Evolutionary conservation across 257 asterid genomes (phyloP).

Genomic region (Nicotiana noctiflora): DNA sequence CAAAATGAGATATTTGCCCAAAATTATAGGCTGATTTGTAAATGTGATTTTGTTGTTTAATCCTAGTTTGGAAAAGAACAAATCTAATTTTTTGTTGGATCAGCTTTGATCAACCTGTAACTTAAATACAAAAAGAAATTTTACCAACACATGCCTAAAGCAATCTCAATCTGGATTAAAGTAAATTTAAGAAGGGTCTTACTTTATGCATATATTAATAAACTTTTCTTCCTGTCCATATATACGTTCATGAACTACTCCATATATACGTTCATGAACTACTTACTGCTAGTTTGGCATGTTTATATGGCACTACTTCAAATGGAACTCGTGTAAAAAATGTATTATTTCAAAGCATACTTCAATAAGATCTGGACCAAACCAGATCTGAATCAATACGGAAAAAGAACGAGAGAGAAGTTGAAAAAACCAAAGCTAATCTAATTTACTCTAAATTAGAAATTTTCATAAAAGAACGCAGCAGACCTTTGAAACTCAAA

Average conservation of each 20-base stretch:
- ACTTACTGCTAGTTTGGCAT: not conserved
- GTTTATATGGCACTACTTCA: not conserved
- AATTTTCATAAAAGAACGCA: not conserved
- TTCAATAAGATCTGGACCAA: not conserved
- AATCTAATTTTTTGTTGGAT: not conserved
- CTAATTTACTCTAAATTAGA: not conserved
- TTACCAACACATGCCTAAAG: not conserved
- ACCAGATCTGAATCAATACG: not conserved
- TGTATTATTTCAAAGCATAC: not conserved
- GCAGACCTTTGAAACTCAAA: not conserved
- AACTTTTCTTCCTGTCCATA: not conserved
- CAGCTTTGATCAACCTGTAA: not conserved
- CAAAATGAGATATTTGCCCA: not conserved
- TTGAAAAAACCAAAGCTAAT: not conserved
- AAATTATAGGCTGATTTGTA: not conserved
- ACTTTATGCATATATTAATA: not conserved
- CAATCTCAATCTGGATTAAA: not conserved
- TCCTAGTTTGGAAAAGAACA: not conserved
- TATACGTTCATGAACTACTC: too few species aligned
- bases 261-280: not conserved
- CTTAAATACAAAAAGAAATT: too few species aligned
- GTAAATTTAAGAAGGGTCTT: not conserved
- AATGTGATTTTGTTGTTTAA: not conserved
- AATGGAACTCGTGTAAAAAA: not conserved
- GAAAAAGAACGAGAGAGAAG: not conserved